phyloP scores from a whole-genome alignment of 441 rosid genomes.

The Gossypium trilobum region DNA sequence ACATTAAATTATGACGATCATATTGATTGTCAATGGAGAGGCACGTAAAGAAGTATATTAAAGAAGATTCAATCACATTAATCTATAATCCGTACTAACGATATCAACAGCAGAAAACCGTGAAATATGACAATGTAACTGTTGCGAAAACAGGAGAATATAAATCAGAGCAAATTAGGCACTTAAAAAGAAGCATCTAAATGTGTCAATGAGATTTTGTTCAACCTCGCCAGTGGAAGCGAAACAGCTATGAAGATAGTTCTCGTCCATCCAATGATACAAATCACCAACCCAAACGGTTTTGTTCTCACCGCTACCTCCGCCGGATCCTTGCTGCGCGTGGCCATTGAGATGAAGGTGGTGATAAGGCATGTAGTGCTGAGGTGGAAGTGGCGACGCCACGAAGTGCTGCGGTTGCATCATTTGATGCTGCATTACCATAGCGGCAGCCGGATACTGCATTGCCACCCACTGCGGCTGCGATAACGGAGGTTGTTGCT shows the following conservation, averaged over 20 bases:
- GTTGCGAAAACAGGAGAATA: background rate
- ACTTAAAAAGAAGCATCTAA: background rate
- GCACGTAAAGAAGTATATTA: background rate
- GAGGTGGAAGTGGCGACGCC: slow-evolving; percentile 37
- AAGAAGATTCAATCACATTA: background rate
- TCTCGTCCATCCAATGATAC: slow-evolving; percentile 93
- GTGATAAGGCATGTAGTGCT: slow-evolving; percentile 48
- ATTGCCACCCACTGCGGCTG: slow-evolving; percentile 52
- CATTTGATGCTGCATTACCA: slow-evolving; percentile 80
- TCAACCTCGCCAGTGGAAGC: slow-evolving; percentile 68
- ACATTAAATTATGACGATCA: background rate
- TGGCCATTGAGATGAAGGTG: slow-evolving; percentile 24
- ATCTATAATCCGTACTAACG: background rate
- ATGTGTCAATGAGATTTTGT: background rate
- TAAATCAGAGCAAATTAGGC: background rate
- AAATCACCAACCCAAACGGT: slow-evolving; percentile 89
- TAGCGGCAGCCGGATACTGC: slow-evolving; percentile 66
- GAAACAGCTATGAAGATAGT: slow-evolving; percentile 60
- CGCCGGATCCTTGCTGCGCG: slow-evolving; percentile 34
- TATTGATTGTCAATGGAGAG: background rate
- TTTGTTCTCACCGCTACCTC: slow-evolving; percentile 50
- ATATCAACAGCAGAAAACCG: background rate
- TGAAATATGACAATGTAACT: background rate
- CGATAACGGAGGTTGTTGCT: slow-evolving; percentile 27
- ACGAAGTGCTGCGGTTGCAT: slow-evolving; percentile 46